Percentiles rank a stretch among this genome's conserved stretches.
phyloP scores from a whole-genome alignment of 352 stramenopile species.

The Pythium phragmiticola region DNA sequence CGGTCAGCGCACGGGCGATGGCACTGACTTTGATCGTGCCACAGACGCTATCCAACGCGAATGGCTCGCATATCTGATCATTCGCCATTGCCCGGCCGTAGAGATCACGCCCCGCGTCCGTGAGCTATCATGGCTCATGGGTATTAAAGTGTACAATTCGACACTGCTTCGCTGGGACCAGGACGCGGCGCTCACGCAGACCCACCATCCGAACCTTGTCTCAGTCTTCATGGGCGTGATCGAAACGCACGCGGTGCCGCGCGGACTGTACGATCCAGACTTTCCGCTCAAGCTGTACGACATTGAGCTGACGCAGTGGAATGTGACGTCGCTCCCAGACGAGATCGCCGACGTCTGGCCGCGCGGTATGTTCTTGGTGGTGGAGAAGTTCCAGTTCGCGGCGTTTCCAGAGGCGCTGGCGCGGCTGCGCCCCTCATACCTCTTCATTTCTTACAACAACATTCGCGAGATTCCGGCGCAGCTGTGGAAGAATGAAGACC shows the following conservation, averaged over 20 bases:
- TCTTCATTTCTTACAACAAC: constrained; percentile 25
- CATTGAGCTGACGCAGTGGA: constrained; percentile 18
- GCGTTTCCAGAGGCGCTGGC: not conserved
- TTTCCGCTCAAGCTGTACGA: constrained; percentile 10
- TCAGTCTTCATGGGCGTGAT: constrained; percentile 18
- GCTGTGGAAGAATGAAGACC: constrained; percentile 16
- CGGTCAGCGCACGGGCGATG: constrained; percentile 9
- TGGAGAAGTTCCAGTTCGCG: constrained; percentile 18
- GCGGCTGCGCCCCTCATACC: constrained; percentile 1
- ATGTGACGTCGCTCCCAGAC: constrained; percentile 17
- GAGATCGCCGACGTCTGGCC: constrained; percentile 15
- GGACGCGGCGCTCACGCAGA: constrained; percentile 22
- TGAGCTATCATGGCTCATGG: constrained; percentile 19
- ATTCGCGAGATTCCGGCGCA: constrained; percentile 10
- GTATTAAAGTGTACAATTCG: constrained; percentile 29
- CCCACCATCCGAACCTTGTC: constrained; percentile 11
- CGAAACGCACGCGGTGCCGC: constrained; percentile 15
- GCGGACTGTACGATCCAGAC: constrained; percentile 13
- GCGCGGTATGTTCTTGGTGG: constrained; percentile 11
- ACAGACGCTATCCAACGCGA: constrained; percentile 19
- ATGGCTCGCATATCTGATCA: constrained; percentile 24
- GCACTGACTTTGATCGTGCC: constrained; percentile 18
- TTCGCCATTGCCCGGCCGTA: constrained; percentile 20
- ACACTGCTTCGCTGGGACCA: constrained; percentile 22
- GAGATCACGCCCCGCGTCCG: constrained; percentile 24